These are phyloP conservation scores for Colletotrichum nymphaeae DNA, from an alignment of 2,329 filamentous ascomycete genomes.

Conservation along the genomic window DNA sequence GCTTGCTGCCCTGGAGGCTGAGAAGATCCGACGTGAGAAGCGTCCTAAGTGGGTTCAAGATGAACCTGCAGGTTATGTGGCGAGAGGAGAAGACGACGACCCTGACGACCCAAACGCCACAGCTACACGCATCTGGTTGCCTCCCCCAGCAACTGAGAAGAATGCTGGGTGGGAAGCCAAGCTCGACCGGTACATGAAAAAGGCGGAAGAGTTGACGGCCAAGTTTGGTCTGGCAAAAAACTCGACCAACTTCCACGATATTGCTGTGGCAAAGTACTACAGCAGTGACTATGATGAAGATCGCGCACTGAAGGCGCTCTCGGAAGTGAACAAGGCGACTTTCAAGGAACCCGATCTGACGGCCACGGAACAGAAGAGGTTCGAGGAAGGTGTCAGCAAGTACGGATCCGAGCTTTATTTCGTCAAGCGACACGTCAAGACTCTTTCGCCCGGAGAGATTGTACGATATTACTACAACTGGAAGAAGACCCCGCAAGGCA, in stretches of 20 bases:
- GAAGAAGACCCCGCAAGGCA: conserved; percentile 92
- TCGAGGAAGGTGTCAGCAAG: conserved; percentile 90
- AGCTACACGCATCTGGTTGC: conserved; percentile 81
- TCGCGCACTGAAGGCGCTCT: conserved; percentile 76
- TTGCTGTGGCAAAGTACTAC: conserved; percentile 80
- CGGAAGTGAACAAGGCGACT: conserved; percentile 74
- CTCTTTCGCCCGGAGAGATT: conserved; percentile 80
- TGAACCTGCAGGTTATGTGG: conserved; percentile 86
- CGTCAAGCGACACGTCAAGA: conserved; percentile 88
- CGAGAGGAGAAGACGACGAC: conserved; percentile 81
- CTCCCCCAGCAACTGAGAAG: conserved; percentile 67
- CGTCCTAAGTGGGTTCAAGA: conserved; percentile 95
- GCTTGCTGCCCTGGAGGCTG: conserved; percentile 81
- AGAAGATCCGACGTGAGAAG: conserved; percentile 81
- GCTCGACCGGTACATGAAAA: conserved; percentile 78
- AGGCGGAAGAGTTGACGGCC: conserved; percentile 72
- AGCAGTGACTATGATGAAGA: conserved; percentile 78
- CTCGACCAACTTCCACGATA: conserved; percentile 89
- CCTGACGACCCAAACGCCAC: conserved; percentile 81
- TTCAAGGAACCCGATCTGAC: conserved; percentile 88
- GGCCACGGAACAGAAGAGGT: conserved; percentile 84
- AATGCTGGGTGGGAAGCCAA: conserved; percentile 72
- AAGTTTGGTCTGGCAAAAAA: conserved; percentile 77
- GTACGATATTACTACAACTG: conserved; percentile 97
- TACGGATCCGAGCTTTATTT: conserved; percentile 90